Base-by-base conservation (phyloP, 2,329 filamentous ascomycete genomes). In the Pestalotiopsis sp. region DNA sequence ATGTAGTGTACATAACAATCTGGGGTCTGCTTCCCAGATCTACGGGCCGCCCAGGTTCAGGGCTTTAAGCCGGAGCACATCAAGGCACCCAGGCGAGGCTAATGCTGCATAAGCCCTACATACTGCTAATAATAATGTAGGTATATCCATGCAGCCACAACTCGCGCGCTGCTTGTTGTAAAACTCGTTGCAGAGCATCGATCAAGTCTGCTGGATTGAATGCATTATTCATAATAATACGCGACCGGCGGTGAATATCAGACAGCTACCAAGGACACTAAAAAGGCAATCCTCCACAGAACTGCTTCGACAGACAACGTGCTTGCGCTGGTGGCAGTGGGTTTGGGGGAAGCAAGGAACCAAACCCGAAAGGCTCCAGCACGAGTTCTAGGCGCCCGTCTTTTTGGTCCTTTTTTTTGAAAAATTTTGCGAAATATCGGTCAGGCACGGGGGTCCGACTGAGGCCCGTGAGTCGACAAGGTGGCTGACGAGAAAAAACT, bases 371-470 rank as follows among this genome's bases (percentile, higher is more conserved):
- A 14, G 59, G 59, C 59, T 39, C 59, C 25, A 39, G 31, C 59
- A 12, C 59, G 13, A 36, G 27, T 39, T 62, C 45, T 52, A 52
- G 45, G 45, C 45, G 17, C n/a, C 25, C 27, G 23, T 59, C 17
- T 62, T 62, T 20, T 62, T 41, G 27, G 61, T 64, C 61, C 9
- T 3, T 12, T 59, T 12, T 59, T n/a, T n/a, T 59, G 57, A 59
- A 59, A 27, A 45, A 9, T 64, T 31, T 25, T 36, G 31, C 39
- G 7, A 64, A 64, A 64, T 49, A 64, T 64, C 61, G 61, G 61
- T 64, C 61, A 64, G 59, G 36, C 61, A 64, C 61, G 39, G 36
- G 61, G n/a, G 38, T 39, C 41, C 38, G 7, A 64, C 27, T 39
- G 23, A 45, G 39, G 38, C 38, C 36, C 25, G 20, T 64, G 61